Base-by-base conservation (phyloP, 2,329 filamentous ascomycete genomes). In the Tricladium varicosporioides region DNA sequence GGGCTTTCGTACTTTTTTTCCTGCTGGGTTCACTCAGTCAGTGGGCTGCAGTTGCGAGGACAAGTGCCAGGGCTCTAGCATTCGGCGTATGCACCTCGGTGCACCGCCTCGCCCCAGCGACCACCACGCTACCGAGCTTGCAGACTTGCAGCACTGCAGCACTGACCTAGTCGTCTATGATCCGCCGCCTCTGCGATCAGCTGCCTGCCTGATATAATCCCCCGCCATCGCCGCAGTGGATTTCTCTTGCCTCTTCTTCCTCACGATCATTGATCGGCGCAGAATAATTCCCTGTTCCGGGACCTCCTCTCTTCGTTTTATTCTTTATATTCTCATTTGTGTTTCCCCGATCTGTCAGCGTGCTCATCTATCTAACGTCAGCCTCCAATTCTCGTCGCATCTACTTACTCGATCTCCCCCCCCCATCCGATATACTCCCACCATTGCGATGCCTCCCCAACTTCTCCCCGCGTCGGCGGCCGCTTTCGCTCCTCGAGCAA, bases 381-480 rank as follows among this genome's bases (percentile, higher is more conserved):
- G 53, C 61, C 56, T 51, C 48, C 44, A 56, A 51, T 53, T 44
- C 53, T 52, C 53, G 54, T 61, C 60, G 56, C 63, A 58, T 57
- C 47, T 56, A 59, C 54, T 59, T 53, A 48, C 48, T 57, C 51
- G 32, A 58, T 46, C 55, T 10, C 52, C 53, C 27, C 49, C 48
- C 44, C 13, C 52, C 53, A 27, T 51, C 48, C 44, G 19, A 51
- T 32, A 47, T 42, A 15, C 50, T 18, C 54, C 19, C 52, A 22
- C 22, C 22, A 16, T 45, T 48, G 44, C 56, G 42, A 97, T 97
- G 94, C 92, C 92, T 73, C 89, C 92, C 70, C 88, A 94, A 80
- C 81, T 99, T 73, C 80, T 99, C 68, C 94, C 94, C 67, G 93
- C 93, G 62, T 97, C 94, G 69, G 94, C 94, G 65, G 92, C 92